Conservation (phyloP, 2,329 filamentous ascomycete species). For the Arthroderma uncinatum region DNA sequence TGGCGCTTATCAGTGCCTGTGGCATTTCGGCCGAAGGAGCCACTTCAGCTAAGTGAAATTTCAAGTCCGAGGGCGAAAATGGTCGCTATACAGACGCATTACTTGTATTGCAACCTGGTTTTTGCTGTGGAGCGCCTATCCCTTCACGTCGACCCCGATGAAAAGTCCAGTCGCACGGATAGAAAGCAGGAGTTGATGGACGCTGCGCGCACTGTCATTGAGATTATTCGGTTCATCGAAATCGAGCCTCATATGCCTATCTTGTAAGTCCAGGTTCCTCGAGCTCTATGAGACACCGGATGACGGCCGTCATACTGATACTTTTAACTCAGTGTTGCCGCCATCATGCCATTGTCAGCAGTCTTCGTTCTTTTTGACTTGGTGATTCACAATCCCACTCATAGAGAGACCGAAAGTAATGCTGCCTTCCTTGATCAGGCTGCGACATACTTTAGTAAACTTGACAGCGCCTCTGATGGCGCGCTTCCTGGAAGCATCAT, state of each 20-base stretch:
- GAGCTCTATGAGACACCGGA: too few relatives aligned
- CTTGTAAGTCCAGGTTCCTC: slow-evolving; percentile 23
- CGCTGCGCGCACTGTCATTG: slow-evolving; percentile 24
- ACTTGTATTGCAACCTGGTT: slow-evolving; percentile 23
- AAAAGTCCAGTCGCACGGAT: not conserved
- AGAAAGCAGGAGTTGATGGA: slow-evolving; percentile 23
- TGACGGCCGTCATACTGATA: slow-evolving; percentile 3
- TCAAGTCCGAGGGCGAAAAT: not conserved
- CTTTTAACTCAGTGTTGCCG: slow-evolving; percentile 24
- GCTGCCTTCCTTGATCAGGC: slow-evolving; percentile 34
- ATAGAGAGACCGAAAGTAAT: slow-evolving; percentile 28
- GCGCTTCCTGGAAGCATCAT: too few relatives aligned
- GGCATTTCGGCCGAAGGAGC: slow-evolving; percentile 23
- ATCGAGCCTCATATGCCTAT: slow-evolving; percentile 25
- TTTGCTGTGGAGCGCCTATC: slow-evolving; percentile 25
- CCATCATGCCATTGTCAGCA: slow-evolving; percentile 28
- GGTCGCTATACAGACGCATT: slow-evolving; percentile 22
- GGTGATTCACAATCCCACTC: slow-evolving; percentile 29
- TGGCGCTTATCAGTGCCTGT: slow-evolving; percentile 25
- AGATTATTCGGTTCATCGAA: slow-evolving; percentile 28
- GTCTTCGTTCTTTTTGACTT: slow-evolving; percentile 36
- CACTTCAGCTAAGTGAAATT: slow-evolving; percentile 15
- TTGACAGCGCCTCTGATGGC: slow-evolving; percentile 17
- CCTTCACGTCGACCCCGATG: slow-evolving; percentile 20
- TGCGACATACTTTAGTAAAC: slow-evolving; percentile 34